Conservation (phyloP, 169 alveolate species). For the Prorocentrum cordatum region DNA sequence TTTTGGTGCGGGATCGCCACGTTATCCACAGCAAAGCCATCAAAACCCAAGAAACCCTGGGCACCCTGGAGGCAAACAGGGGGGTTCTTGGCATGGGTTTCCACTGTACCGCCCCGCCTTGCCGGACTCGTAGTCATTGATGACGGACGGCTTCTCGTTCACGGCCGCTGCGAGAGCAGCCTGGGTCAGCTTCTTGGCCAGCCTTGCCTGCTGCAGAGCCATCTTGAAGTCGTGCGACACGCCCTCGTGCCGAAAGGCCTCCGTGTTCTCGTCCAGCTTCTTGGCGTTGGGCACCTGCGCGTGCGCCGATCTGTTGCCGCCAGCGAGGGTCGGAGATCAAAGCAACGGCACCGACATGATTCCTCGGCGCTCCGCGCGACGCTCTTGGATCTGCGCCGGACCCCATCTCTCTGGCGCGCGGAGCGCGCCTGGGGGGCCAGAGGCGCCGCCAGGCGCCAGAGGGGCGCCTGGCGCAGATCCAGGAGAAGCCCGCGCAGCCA, state of each 20-base stretch:
- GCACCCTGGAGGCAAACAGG: too few relatives aligned
- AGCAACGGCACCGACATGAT: not conserved
- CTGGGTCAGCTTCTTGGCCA: slow-evolving; percentile 73
- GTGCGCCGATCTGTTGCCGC: not conserved
- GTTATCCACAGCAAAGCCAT: too few relatives aligned
- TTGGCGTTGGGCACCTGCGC: slow-evolving; percentile 67
- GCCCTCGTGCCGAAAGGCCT: slow-evolving; percentile 72
- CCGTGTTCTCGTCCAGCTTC: slow-evolving; percentile 73
- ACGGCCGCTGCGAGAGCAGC: slow-evolving; percentile 75
- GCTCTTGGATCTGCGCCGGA: not conserved
- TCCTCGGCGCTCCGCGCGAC: not conserved
- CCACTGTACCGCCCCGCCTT: too few relatives aligned
- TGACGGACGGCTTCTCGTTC: slow-evolving; percentile 75
- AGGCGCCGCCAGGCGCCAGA: slow-evolving; percentile 51
- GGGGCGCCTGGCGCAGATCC: not conserved
- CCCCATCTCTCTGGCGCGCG: too few relatives aligned
- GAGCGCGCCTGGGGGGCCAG: slow-evolving; percentile 13
- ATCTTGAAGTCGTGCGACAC: slow-evolving; percentile 74
- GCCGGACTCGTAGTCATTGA: slow-evolving; percentile 74
- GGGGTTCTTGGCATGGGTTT: too few relatives aligned
- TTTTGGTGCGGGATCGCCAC: too few relatives aligned
- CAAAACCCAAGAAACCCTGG: too few relatives aligned
- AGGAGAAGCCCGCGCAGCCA: not conserved
- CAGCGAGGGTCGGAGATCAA: not conserved
- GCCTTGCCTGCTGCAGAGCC: slow-evolving; percentile 74